These are phyloP conservation scores for Circinella minor DNA, from an alignment of 371 early-diverging fungal genomes.

Conservation along the genomic window DNA sequence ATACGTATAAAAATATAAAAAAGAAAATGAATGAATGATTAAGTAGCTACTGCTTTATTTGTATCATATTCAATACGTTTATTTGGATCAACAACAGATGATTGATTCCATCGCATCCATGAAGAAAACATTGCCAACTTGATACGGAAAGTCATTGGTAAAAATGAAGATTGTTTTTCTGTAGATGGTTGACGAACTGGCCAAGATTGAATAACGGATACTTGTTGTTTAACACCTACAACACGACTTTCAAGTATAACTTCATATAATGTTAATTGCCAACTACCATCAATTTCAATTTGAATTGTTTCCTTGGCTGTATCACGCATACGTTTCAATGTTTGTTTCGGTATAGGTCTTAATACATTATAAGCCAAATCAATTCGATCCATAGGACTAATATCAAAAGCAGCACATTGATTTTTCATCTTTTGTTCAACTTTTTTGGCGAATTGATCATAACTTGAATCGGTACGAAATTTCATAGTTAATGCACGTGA, in stretches of 20 bases:
- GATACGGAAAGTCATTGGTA: conserved; percentile 25
- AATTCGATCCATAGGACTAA: conserved; percentile 28
- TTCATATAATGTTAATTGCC: conserved; percentile 28
- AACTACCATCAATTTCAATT: conserved; percentile 16
- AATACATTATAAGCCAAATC: conserved; percentile 28
- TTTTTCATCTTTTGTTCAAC: conserved; percentile 13
- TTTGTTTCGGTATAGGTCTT: conserved; percentile 11
- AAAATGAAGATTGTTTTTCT: conserved; percentile 15
- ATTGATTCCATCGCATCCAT: conserved; percentile 22
- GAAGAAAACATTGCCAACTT: conserved; percentile 28
- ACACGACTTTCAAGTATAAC: conserved; percentile 29
- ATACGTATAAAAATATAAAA: no score
- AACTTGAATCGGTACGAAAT: conserved; percentile 19
- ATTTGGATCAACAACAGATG: neutral
- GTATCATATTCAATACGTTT: conserved; percentile 11
- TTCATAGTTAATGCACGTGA: conserved; percentile 19
- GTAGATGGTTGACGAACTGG: conserved; percentile 16
- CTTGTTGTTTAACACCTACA: conserved; percentile 27
- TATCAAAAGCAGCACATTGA: conserved; percentile 19
- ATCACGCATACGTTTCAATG: conserved; percentile 16
- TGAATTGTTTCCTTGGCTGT: conserved; percentile 20
- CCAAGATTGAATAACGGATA: conserved; percentile 21
- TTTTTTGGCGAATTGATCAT: conserved; percentile 12
- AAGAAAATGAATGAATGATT: no score
- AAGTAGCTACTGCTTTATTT: neutral